Percentiles rank a stretch among this genome's conserved stretches.
phyloP scores from a whole-genome alignment of 345 rosid species.

The Cardamine resedifolia region DNA sequence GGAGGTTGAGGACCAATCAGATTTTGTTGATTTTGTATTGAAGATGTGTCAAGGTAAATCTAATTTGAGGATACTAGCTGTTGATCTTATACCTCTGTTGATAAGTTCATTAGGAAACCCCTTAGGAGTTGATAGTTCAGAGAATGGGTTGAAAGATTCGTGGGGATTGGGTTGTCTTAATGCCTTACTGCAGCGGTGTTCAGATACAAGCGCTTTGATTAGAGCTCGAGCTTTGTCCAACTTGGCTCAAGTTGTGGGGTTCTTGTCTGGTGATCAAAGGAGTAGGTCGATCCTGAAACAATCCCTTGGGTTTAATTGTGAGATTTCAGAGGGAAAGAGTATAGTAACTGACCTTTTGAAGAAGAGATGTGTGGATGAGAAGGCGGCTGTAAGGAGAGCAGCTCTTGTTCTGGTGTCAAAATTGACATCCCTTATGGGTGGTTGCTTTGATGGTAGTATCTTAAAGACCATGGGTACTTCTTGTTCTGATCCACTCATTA shows the following conservation, averaged over 20 bases:
- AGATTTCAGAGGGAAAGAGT: conserved; percentile 34
- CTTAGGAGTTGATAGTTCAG: conserved; percentile 36
- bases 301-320: conserved; percentile 49
- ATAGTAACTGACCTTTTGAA: conserved; percentile 55
- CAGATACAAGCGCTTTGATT: conserved; percentile 54
- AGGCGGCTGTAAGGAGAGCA: conserved; percentile 79
- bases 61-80: conserved; percentile 69
- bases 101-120: conserved; percentile 55
- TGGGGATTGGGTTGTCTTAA: conserved; percentile 68
- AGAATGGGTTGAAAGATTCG: conserved; percentile 31
- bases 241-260: conserved; percentile 74
- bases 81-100: conserved; percentile 68
- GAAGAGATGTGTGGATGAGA: conserved; percentile 85
- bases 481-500: conserved; percentile 92
- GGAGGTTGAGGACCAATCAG: conserved; percentile 56
- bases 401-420: conserved; percentile 71
- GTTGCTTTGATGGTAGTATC: conserved; percentile 62
- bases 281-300: conserved; percentile 51
- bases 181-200: conserved; percentile 71
- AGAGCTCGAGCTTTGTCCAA: conserved; percentile 85
- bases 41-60: conserved; percentile 75
- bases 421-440: conserved; percentile 62
- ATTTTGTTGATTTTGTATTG: conserved; percentile 53
- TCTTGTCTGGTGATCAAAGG: conserved; percentile 49
- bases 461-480: conserved; percentile 80